These are phyloP conservation scores for Neurospora sp. DNA, from an alignment of 495 filamentous ascomycete species.

Conservation along the genomic window DNA sequence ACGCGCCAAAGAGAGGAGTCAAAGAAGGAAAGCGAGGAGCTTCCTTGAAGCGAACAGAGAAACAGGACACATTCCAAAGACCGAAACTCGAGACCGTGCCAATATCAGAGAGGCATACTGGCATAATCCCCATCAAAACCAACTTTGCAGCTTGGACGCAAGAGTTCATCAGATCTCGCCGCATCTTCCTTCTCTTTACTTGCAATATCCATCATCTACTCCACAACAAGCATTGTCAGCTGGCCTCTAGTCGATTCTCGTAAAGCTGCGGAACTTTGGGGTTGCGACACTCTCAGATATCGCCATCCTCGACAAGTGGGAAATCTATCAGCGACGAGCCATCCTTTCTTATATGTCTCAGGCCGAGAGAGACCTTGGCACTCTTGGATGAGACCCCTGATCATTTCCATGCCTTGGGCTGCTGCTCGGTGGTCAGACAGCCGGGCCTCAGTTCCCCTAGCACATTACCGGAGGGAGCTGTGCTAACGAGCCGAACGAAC, in stretches of 20 bases:
- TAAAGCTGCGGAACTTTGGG: neutral
- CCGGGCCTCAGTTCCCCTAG: neutral
- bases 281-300: neutral
- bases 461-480: neutral
- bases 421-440: neutral
- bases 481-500: neutral
- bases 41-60: neutral
- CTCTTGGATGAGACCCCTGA: neutral
- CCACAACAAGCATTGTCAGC: neutral
- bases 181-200: neutral
- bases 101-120: neutral
- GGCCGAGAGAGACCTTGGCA: neutral
- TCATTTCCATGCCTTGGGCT: neutral
- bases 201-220: neutral
- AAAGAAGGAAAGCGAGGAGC: neutral
- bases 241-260: neutral
- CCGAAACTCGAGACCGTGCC: neutral
- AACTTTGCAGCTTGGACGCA: neutral
- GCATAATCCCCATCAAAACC: neutral
- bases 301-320: neutral
- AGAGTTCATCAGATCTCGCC: neutral
- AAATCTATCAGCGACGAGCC: neutral
- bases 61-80: neutral
- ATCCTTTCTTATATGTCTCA: neutral
- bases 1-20: neutral